Base-by-base conservation (phyloP, 768 basidiomycete genomes). In the Psilocybe cyanescens region DNA sequence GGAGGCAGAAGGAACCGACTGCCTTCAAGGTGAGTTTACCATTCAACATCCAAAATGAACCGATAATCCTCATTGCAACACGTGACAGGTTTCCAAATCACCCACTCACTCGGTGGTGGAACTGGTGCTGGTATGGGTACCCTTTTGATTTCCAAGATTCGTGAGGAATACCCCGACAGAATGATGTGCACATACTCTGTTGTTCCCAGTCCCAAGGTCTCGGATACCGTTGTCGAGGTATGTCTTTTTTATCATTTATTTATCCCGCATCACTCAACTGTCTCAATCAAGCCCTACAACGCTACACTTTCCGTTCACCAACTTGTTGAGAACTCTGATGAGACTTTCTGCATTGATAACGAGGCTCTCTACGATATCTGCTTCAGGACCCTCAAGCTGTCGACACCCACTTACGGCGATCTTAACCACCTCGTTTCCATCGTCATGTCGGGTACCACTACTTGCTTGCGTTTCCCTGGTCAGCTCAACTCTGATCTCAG, bases 171-270 rank as follows among this genome's bases (percentile, higher is more conserved):
- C 79, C 97, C 97, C 67, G 97, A 99, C 78, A 85, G 97, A 59
- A 99, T 99, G 97, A 98, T 99, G 97, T 95, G 94, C 76, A 99
- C 97, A 63, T 99, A 97, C 84, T 99, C 97, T 58, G 97, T 99
- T 70, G 94, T 99, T 14, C 97, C 97, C 31, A 91, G 89, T 77
- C 95, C 97, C 59, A 97, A 97, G 76, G 96, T 98, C 56, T 99
- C 96, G 11, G 97, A 99, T 75, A 99, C 97, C 59, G 97, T 99
- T 69, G 96, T 98, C 66, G 97, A 99, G 82, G 91, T 91, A 67
- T 14, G 74, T 70, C 31, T n/a, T 14, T 8, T 56, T 39, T 60
- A 9, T 30, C 58, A 19, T 31, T 3, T 35, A n/a, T 33, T 39
- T 59, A 33, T 3, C 1, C 19, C 24, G 24, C 11, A 11, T 59